A percentile compares a stretch with the other conserved stretches of the same genome.
Evolutionary conservation across 805 yeast genomes (phyloP).

Genomic region (Kuraishia hungarica): DNA sequence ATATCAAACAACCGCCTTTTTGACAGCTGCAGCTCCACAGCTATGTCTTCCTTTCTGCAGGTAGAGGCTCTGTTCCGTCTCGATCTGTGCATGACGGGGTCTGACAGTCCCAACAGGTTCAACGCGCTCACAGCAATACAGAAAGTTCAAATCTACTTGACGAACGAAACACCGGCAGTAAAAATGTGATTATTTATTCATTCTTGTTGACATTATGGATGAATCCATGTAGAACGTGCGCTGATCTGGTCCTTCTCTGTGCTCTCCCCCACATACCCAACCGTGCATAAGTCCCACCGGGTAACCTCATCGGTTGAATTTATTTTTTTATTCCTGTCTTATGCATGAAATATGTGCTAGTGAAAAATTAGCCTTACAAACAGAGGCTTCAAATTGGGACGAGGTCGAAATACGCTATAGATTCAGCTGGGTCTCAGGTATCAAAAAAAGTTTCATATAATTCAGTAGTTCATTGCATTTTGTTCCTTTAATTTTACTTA

Average conservation of each 20-base stretch:
- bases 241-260: background rate
- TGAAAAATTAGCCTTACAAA: background rate
- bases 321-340: background rate
- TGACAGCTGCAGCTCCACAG: no score
- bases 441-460: background rate
- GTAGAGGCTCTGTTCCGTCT: no score
- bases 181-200: no score
- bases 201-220: background rate
- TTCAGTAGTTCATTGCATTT: background rate
- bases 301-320: background rate
- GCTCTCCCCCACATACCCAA: background rate
- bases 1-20: background rate
- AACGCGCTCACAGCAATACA: no score
- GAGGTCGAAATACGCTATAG: conserved; percentile 7
- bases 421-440: background rate
- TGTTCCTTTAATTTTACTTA: background rate
- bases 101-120: no score
- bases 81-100: no score
- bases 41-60: no score
- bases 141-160: no score
- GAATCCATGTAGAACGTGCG: background rate
- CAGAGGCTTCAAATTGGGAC: conserved; percentile 8
- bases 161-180: no score
- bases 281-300: background rate
- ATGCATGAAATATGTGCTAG: background rate